Evolutionary conservation across 1,284 basidiomycete species (phyloP), one percentile per base, ranked within the genome.

Genomic region (Xerocomus tenax): DNA sequence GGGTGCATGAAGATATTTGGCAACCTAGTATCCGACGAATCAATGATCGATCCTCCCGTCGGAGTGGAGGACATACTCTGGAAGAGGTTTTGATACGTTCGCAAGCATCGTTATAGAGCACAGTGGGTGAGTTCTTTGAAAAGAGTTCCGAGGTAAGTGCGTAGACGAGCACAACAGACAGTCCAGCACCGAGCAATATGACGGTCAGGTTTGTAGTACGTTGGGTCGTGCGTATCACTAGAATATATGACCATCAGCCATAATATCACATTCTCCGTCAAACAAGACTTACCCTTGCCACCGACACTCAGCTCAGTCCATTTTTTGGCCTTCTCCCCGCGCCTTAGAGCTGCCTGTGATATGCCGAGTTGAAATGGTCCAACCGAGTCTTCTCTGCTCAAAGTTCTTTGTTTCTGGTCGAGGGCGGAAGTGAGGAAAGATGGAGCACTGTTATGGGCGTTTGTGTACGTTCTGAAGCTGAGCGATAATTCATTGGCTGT

Each of bases 91-190:
- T 81, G 54, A 96, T 88, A 50, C 82, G 77, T 54, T 92, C 84
- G 65, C 91, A 92, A 12, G 91, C 89, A 56, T 91, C 81, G 36
- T 81, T 81, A 64, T 92, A 93, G 45, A 96, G 72, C 26, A 93
- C 90, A 1, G 90, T 91, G 1, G 92, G 90, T 26, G 91, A 94
- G 69, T 96, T 97, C 63, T 79, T 84, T 13, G 91, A 92, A 68
- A 95, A 94, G 6, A 96, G 75, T 68, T 95, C 91, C 19, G 89
- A 87, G 10, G 84, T 85, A 30, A 94, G 75, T 10, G 89, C 85
- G 59, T 94, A 91, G n/a, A 86, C 72, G 32, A 94, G 76, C 42
- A 94, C 73, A 8, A 82, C 81, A 39, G 89, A 90, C 29, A 90
- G 74, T 28, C 82, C 86, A 19, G 87, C 91, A 29, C 91, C 91